Evolutionary conservation across 768 basidiomycete genomes (phyloP).

Genomic region (Infundibulicybe gibba): DNA sequence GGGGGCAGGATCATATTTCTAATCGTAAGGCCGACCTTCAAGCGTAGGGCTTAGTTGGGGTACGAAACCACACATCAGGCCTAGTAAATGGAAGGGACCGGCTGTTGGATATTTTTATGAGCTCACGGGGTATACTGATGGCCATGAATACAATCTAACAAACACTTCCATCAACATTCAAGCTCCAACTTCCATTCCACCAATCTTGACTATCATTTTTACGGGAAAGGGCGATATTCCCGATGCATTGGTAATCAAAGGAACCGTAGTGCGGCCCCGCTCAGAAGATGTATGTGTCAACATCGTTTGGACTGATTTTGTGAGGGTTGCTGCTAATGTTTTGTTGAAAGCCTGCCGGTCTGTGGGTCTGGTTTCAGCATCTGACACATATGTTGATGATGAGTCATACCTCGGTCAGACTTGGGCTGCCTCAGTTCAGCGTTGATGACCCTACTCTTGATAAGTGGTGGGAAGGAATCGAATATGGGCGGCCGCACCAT

Average conservation of each 20-base stretch:
- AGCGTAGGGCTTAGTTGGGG: too few species aligned
- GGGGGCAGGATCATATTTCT: too few species aligned
- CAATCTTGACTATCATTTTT: slow-evolving; percentile 63
- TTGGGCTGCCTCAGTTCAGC: slow-evolving; percentile 75
- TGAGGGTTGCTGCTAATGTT: slow-evolving; percentile 58
- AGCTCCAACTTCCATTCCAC: slow-evolving; percentile 53
- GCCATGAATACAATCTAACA: not conserved
- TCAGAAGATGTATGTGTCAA: slow-evolving; percentile 78
- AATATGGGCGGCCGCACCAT: slow-evolving; percentile 44
- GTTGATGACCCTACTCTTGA: slow-evolving; percentile 61
- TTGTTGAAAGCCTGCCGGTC: slow-evolving; percentile 51
- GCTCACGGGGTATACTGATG: not conserved
- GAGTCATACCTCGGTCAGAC: slow-evolving; percentile 50
- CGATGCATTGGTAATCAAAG: slow-evolving; percentile 71
- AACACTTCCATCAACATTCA: not conserved
- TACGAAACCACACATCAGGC: too few species aligned
- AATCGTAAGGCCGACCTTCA: too few species aligned
- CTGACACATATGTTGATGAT: not conserved
- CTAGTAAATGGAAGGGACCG: too few species aligned
- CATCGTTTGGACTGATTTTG: slow-evolving; percentile 67
- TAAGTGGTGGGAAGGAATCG: not conserved
- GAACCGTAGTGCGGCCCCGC: slow-evolving; percentile 68
- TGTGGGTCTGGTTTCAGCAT: slow-evolving; percentile 7
- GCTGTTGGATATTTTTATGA: not conserved
- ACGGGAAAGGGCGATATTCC: slow-evolving; percentile 83